Conservation (phyloP, 164 flowering plant species). For the Chimonanthus salicifolius region DNA sequence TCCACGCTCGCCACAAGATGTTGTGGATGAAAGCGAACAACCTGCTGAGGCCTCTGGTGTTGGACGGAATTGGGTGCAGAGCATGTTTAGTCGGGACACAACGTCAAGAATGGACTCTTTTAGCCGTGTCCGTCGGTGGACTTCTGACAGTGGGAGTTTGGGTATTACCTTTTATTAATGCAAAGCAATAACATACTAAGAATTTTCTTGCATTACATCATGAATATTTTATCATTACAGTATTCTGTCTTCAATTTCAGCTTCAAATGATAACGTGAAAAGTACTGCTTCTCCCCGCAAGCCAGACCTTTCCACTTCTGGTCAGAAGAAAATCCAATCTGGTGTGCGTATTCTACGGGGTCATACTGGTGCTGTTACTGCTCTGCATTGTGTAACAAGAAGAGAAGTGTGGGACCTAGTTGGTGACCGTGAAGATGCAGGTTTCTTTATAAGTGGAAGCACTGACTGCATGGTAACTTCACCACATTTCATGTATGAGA, state of each 20-base stretch:
- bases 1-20: conserved; percentile 61
- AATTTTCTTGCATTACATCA: background rate
- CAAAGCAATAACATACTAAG: background rate
- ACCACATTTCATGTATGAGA: background rate
- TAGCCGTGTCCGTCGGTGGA: conserved; percentile 68
- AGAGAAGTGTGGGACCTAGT: conserved; percentile 99
- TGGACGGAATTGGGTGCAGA: conserved; percentile 98
- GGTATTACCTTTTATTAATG: conserved; percentile 23
- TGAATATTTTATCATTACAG: background rate
- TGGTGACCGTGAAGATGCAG: conserved; percentile 99
- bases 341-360: conserved; percentile 78
- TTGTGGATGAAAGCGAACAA: conserved; percentile 53
- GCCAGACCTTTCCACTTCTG: conserved; percentile 50
- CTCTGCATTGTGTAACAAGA: conserved; percentile 92
- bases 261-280: conserved; percentile 51
- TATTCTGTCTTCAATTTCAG: conserved; percentile 24
- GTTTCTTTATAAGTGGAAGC: conserved; percentile 96
- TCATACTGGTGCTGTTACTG: conserved; percentile 87
- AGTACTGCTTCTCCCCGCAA: conserved; percentile 38
- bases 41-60: conserved; percentile 91
- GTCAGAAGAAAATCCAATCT: conserved; percentile 68
- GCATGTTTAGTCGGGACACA: conserved; percentile 95
- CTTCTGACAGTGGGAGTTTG: conserved; percentile 58
- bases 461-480: conserved; percentile 80
- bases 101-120: conserved; percentile 60